Evolutionary conservation across 2,329 filamentous ascomycete genomes (phyloP), one percentile per base, ranked within the genome.

Genomic region (Ceratocystiopsis minuta): DNA sequence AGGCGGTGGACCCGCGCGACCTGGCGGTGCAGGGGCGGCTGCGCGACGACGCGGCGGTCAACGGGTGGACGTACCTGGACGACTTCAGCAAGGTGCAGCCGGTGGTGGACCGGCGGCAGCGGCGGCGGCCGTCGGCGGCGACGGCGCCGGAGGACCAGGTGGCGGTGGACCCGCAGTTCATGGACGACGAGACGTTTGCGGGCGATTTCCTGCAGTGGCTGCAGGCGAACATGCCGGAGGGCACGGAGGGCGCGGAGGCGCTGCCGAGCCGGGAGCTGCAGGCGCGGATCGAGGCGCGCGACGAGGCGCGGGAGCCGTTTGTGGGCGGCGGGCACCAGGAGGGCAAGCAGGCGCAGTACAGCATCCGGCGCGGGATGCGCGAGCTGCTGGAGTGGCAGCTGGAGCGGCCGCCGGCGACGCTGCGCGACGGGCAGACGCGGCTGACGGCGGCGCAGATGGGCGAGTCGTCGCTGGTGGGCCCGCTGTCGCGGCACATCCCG

Each of bases 31-130:
- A 90, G 61, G 82, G 78, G 49, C 68, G 74, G 36, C 59, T 82
- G 51, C 77, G 85, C 46, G 68, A 65, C 42, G 86, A 93, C 56
- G 64, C 87, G 39, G 45, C 42, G 20, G 28, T 49, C 34, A 66
- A 73, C 46, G 24, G 24, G 24, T 28, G 24, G 24, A 28, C 24
- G 24, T 90, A 93, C 58, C 62, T 88, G 43, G 86, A 95, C 57
- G 84, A 93, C 58, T 80, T 94, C 54, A 74, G 80, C 45, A 70
- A 71, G 44, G 70, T 88, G 48, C 74, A 84, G 54, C 83, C 85
- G 41, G 67, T 83, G 39, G 71, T 90, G 46, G 88, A 96, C 63
- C 72, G 78, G 55, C 74, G 65, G 57, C 70, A 61, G 50, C 66
- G 61, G 44, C 24, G 6, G 24, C 24, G 24, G 24, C 24, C 24